Evolutionary conservation across 1,139 yeast species (phyloP).

Genomic region (Spathaspora jeffriesii): DNA sequence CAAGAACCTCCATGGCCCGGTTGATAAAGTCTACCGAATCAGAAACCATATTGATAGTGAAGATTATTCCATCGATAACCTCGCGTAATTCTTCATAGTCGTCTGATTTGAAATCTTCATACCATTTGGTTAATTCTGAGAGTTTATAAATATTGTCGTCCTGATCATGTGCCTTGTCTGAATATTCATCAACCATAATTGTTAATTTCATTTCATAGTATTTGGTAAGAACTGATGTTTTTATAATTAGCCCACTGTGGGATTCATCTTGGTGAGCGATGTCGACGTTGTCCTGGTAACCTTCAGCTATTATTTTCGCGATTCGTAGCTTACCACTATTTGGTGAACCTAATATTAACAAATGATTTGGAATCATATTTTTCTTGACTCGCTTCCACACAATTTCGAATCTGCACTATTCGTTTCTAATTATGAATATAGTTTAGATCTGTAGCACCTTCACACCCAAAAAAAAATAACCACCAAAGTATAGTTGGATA

Average conservation of each 20-base stretch:
- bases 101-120: constrained; percentile 26
- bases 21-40: constrained; percentile 16
- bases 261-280: constrained; percentile 14
- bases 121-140: constrained; percentile 26
- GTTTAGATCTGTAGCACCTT: not conserved
- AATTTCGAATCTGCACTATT: not conserved
- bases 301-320: constrained; percentile 19
- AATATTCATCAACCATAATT: constrained; percentile 41
- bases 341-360: constrained; percentile 41
- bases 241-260: constrained; percentile 41
- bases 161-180: constrained; percentile 18
- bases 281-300: constrained; percentile 10
- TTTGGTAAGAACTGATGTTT: constrained; percentile 28
- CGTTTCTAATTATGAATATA: not conserved
- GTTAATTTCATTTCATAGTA: constrained; percentile 32
- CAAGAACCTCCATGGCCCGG: constrained; percentile 16
- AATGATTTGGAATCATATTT: constrained; percentile 31
- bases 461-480: not conserved
- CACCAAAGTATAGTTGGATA: too few species aligned
- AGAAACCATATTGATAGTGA: constrained; percentile 27
- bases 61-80: constrained; percentile 38
- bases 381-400: not conserved
- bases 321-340: constrained; percentile 35
- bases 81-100: constrained; percentile 39
- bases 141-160: constrained; percentile 11